phyloP scores from a whole-genome alignment of 2,329 filamentous ascomycete species.

The Trematosphaeria pertusa region DNA sequence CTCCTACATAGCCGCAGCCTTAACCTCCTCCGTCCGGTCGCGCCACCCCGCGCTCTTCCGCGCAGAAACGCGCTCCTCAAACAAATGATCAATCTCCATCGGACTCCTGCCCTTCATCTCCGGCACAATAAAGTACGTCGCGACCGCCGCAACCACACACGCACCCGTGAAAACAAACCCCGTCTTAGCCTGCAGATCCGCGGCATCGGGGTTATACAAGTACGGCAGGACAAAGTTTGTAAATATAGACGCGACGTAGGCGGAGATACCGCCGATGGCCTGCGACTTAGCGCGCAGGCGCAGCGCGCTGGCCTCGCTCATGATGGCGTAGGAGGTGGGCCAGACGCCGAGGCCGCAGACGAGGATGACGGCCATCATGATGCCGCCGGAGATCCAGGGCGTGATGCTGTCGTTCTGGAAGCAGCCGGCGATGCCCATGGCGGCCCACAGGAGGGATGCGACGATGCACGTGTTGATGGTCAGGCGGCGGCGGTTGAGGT shows the following conservation, averaged over 20 bases:
- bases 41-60: background rate
- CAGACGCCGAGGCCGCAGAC: conserved; percentile 44
- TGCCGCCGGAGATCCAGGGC: conserved; percentile 9
- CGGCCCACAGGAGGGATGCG: conserved; percentile 11
- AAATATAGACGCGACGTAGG: conserved; percentile 17
- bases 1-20: background rate
- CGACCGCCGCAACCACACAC: conserved; percentile 31
- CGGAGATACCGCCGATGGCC: conserved; percentile 39
- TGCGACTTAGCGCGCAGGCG: conserved; percentile 49
- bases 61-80: conserved; percentile 16
- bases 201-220: conserved; percentile 48
- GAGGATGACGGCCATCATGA: conserved; percentile 25
- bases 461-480: conserved; percentile 12
- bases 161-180: conserved; percentile 47
- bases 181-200: conserved; percentile 46
- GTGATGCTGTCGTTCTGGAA: background rate
- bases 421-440: conserved; percentile 14
- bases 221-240: conserved; percentile 37
- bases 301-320: conserved; percentile 37
- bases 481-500: conserved; percentile 12
- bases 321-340: conserved; percentile 48
- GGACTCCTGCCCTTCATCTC: conserved; percentile 47
- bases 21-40: background rate
- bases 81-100: conserved; percentile 49
- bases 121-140: conserved; percentile 43